These are phyloP conservation scores for Sporothrix dimorphospora DNA, from an alignment of 2,329 filamentous ascomycete species.

Conservation along the genomic window DNA sequence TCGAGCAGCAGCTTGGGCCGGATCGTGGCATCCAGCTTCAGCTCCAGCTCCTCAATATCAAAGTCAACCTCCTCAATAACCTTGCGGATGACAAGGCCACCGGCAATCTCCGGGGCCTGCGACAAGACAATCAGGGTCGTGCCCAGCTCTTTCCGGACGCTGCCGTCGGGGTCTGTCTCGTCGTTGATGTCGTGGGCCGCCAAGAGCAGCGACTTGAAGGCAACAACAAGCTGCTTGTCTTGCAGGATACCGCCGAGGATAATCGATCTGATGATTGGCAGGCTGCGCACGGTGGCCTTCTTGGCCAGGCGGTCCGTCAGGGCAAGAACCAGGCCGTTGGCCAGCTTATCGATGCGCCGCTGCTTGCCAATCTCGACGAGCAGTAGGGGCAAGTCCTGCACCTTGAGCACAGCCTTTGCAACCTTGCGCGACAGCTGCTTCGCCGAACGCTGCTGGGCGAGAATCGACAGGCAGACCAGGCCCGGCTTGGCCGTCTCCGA, in stretches of 20 bases:
- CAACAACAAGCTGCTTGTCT: slow-evolving; percentile 64
- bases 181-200: slow-evolving; percentile 62
- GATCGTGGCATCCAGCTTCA: slow-evolving; percentile 72
- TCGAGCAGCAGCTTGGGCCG: slow-evolving; percentile 57
- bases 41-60: slow-evolving; percentile 74
- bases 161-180: slow-evolving; percentile 56
- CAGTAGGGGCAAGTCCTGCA: slow-evolving; percentile 61
- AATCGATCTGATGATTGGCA: slow-evolving; percentile 64
- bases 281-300: slow-evolving; percentile 59
- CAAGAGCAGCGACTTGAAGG: slow-evolving; percentile 67
- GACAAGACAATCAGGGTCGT: slow-evolving; percentile 68
- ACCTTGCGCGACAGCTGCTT: slow-evolving; percentile 71
- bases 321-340: slow-evolving; percentile 71
- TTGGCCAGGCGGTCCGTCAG: slow-evolving; percentile 64
- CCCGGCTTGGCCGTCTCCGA: slow-evolving; percentile 72
- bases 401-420: slow-evolving; percentile 67
- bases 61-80: slow-evolving; percentile 68
- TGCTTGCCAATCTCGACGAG: slow-evolving; percentile 65
- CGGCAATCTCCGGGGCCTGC: slow-evolving; percentile 60
- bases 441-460: slow-evolving; percentile 77
- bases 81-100: slow-evolving; percentile 67
- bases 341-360: slow-evolving; percentile 70
- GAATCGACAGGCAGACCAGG: slow-evolving; percentile 76
- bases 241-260: slow-evolving; percentile 63
- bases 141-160: slow-evolving; percentile 65